Percentiles rank a stretch among this genome's conserved stretches.
These are phyloP conservation scores for Selaginella tamariscina DNA, from an alignment of 75 land plant species.

Conservation along the genomic window DNA sequence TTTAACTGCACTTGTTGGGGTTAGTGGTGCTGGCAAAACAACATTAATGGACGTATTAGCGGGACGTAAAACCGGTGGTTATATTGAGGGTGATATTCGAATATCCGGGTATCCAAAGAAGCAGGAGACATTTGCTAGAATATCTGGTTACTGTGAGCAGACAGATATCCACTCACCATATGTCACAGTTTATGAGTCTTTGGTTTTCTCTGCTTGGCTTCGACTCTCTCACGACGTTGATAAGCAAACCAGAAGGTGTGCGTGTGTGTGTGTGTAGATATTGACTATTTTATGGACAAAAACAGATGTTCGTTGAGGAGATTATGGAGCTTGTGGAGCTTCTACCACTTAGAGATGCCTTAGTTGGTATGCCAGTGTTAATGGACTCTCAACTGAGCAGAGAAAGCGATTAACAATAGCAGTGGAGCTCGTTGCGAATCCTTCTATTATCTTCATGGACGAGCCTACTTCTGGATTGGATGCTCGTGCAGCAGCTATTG, in stretches of 20 bases:
- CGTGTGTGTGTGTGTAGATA: neutral
- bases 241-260: conserved; percentile 3
- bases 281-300: neutral
- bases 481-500: conserved; percentile 11
- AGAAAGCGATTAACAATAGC: conserved; percentile 12
- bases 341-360: neutral
- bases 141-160: conserved; percentile 10
- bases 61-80: conserved; percentile 6
- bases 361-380: conserved; percentile 5
- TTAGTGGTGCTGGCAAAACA: conserved; percentile 11
- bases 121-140: conserved; percentile 9
- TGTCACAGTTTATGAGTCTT: conserved; percentile 7
- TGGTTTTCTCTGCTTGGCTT: conserved; percentile 7
- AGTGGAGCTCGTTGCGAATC: conserved; percentile 9
- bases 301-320: conserved; percentile 11
- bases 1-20: conserved; percentile 6
- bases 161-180: conserved; percentile 3
- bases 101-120: conserved; percentile 5
- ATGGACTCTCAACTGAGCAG: conserved; percentile 6
- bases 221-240: neutral
- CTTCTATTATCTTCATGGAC: conserved; percentile 12
- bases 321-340: conserved; percentile 13
- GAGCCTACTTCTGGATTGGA: conserved; percentile 11
- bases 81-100: conserved; percentile 1
- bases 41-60: conserved; percentile 8